Evolutionary conservation across 2,329 filamentous ascomycete species (phyloP).

Genomic region (Scleromitrula shiraiana): DNA sequence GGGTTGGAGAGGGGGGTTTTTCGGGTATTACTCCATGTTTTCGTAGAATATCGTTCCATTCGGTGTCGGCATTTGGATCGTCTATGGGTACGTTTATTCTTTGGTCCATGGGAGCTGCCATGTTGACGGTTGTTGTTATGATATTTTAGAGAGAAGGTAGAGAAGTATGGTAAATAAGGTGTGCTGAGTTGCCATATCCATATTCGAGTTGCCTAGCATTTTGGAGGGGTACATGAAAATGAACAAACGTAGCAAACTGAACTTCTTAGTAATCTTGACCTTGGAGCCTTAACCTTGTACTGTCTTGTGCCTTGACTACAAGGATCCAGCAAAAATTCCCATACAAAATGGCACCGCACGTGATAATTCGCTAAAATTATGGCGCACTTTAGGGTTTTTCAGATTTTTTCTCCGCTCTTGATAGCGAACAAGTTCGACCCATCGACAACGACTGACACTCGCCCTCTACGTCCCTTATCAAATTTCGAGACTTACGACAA

Average conservation of each 20-base stretch:
- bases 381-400: slow-evolving; percentile 11
- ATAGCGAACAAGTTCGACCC: slow-evolving; percentile 12
- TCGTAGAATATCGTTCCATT: slow-evolving; percentile 99
- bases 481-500: slow-evolving; percentile 23
- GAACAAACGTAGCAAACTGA: neutral
- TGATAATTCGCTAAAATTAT: slow-evolving; percentile 10
- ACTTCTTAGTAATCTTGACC: too few species aligned
- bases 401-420: slow-evolving; percentile 12
- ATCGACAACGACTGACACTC: slow-evolving; percentile 31
- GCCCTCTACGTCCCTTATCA: slow-evolving; percentile 31
- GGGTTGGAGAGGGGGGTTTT: slow-evolving; percentile 90
- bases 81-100: slow-evolving; percentile 77
- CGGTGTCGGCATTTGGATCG: slow-evolving; percentile 93
- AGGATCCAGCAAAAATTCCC: too few species aligned
- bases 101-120: slow-evolving; percentile 57
- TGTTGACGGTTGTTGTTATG: slow-evolving; percentile 25
- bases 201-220: neutral
- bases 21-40: slow-evolving; percentile 97
- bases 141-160: neutral
- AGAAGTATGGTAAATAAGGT: too few species aligned
- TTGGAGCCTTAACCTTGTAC: too few species aligned
- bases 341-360: too few species aligned
- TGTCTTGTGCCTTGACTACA: too few species aligned
- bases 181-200: neutral
- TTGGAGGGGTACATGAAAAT: neutral